These are phyloP conservation scores for Cladochytrium replicatum DNA, from an alignment of 192 early-diverging fungal genomes.

Conservation along the genomic window DNA sequence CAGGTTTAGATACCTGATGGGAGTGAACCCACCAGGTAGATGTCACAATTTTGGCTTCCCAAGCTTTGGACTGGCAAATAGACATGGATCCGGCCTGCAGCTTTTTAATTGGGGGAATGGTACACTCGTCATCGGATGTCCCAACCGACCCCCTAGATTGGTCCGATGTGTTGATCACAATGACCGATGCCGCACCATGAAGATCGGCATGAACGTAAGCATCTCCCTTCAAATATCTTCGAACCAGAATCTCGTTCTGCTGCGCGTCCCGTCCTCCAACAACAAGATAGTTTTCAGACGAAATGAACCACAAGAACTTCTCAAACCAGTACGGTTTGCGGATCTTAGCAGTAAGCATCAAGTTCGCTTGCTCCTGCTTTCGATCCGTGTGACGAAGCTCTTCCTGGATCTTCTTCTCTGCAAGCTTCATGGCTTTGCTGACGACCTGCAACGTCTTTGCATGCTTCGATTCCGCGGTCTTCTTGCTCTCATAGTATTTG, in stretches of 20 bases:
- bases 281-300: slow-evolving; percentile 84
- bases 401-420: slow-evolving; percentile 78
- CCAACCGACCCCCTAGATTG: slow-evolving; percentile 5
- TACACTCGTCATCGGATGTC: slow-evolving; percentile 26
- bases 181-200: slow-evolving; percentile 79
- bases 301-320: slow-evolving; percentile 90
- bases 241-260: slow-evolving; percentile 89
- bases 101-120: slow-evolving; percentile 80
- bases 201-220: slow-evolving; percentile 89
- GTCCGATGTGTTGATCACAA: slow-evolving; percentile 74
- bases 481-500: slow-evolving; percentile 78
- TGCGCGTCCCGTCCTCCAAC: slow-evolving; percentile 85
- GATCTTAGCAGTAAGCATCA: slow-evolving; percentile 68
- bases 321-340: slow-evolving; percentile 98
- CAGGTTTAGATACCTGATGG: slow-evolving; percentile 79
- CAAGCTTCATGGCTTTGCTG: slow-evolving; percentile 76
- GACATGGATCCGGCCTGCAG: slow-evolving; percentile 94
- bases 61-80: slow-evolving; percentile 86
- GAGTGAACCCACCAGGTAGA: slow-evolving; percentile 90
- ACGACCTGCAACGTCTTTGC: slow-evolving; percentile 81
- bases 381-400: no score
- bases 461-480: slow-evolving; percentile 76
- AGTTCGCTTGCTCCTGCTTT: slow-evolving; percentile 57
- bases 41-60: slow-evolving; percentile 95
- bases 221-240: slow-evolving; percentile 64